These are phyloP conservation scores for Gloeostereum incarnatum DNA, from an alignment of 768 basidiomycete species.

Conservation along the genomic window DNA sequence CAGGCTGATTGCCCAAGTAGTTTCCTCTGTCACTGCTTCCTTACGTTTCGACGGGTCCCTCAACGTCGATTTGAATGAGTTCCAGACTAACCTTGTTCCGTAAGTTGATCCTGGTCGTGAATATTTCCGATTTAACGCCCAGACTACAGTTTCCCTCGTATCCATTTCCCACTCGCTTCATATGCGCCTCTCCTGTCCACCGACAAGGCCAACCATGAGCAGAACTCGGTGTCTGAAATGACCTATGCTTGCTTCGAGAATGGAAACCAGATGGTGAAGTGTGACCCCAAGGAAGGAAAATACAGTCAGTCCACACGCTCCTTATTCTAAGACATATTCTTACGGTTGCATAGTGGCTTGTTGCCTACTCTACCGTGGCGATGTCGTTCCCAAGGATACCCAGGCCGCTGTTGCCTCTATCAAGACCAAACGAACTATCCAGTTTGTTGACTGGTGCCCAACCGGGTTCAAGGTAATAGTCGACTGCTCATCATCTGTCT, in stretches of 20 bases:
- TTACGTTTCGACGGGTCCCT: conserved; percentile 95
- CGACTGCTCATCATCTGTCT: neutral
- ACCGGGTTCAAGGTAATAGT: conserved; percentile 81
- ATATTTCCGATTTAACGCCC: conserved; percentile 6
- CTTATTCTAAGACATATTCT: conserved; percentile 9
- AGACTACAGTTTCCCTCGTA: conserved; percentile 77
- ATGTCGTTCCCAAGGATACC: conserved; percentile 95
- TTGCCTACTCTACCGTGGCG: conserved; percentile 87
- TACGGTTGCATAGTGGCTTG: conserved; percentile 66
- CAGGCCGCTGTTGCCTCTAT: conserved; percentile 88
- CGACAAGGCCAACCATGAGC: conserved; percentile 93
- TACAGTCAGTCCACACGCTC: conserved; percentile 60
- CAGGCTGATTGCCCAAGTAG: conserved; percentile 95
- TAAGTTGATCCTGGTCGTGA: conserved; percentile 30
- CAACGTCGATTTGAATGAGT: conserved; percentile 96
- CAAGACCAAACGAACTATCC: conserved; percentile 97
- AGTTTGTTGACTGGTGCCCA: conserved; percentile 97
- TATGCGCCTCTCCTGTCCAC: conserved; percentile 93
- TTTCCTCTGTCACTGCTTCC: conserved; percentile 95
- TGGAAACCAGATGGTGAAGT: conserved; percentile 94
- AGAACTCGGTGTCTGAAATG: conserved; percentile 97
- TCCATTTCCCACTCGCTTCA: conserved; percentile 96
- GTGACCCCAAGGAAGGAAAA: conserved; percentile 96
- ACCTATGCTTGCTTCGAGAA: conserved; percentile 96
- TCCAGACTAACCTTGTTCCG: conserved; percentile 98